Base-by-base conservation (phyloP, 768 basidiomycete genomes). In the Trametes sanguinea region DNA sequence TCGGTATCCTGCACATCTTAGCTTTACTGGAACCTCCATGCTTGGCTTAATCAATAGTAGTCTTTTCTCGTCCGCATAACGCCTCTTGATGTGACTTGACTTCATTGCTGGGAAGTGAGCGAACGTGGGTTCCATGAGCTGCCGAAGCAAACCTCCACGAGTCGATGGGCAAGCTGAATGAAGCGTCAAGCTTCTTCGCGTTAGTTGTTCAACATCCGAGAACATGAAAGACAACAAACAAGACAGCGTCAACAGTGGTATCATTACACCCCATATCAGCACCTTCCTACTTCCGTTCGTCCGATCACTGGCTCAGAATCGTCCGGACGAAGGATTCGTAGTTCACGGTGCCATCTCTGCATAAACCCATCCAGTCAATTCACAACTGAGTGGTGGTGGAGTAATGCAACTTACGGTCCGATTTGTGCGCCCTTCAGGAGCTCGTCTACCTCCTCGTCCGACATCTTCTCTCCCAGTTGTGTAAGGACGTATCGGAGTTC, bases 381-480 rank as follows among this genome's bases (percentile, higher is more conserved):
- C 6, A 37, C 35, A 11, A 11, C 35, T 37, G 6, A 11, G 6
- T 22, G 22, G 6, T 37, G 11, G 35, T 11, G 35, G 2, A 37
- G 6, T 37, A 64, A 14, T 5, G 61, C 66, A 37, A 86, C 87
- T 79, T 71, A 94, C 90, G 85, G 80, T 75, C 90, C 91, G 59
- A 97, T 86, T 76, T 95, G 93, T 37, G 95, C 93, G 30, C 95
- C 95, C 76, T 98, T 98, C 68, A 99, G 81, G 68, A 99, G 81
- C 76, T 99, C 97, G 72, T 98, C 96, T 17, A 98, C 97, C 78
- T 98, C 97, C 66, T 95, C 93, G 72, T 98, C 95, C 6, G 88
- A 74, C 94, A 99, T 95, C 81, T 98, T 98, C 83, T 99, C 97
- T 11, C 97, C 97, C 0, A 99, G 84, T 70, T 95, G 95, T 6